These are phyloP conservation scores for Triglochin maritima DNA, from an alignment of 106 monocot species.

Conservation along the genomic window DNA sequence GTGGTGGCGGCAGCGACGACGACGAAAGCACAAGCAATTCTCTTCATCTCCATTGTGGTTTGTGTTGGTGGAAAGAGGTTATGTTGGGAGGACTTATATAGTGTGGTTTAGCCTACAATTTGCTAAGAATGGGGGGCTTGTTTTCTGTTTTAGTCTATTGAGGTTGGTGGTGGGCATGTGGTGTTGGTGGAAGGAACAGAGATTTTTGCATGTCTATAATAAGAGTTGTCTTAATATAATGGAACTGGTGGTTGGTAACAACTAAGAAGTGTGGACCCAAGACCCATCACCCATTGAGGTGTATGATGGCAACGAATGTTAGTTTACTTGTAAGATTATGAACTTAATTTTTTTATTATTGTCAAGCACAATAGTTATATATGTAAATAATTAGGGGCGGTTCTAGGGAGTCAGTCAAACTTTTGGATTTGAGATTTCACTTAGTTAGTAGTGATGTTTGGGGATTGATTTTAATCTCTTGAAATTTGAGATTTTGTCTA, in stretches of 20 bases:
- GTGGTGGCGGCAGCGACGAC: conserved; percentile 13
- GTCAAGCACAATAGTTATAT: too few relatives aligned
- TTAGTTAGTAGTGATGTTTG: too few relatives aligned
- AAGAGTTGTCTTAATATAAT: not conserved
- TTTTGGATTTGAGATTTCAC: too few relatives aligned
- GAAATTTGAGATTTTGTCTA: too few relatives aligned
- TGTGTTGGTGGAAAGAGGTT: not conserved
- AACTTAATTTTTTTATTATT: not conserved
- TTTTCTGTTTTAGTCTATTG: not conserved
- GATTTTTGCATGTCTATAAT: not conserved
- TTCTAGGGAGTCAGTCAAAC: too few relatives aligned
- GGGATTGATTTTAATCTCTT: too few relatives aligned
- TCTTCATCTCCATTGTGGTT: conserved; percentile 14
- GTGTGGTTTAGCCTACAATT: not conserved
- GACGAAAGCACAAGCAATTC: conserved; percentile 8
- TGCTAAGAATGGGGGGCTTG: not conserved
- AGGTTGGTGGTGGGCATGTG: not conserved
- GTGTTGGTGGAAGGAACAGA: not conserved
- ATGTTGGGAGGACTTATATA: not conserved
- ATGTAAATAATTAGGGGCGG: too few relatives aligned
- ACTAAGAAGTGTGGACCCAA: not conserved
- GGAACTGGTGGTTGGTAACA: not conserved
- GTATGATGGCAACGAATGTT: not conserved
- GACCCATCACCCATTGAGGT: not conserved
- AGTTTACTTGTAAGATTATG: not conserved